Evolutionary conservation across 2,329 filamentous ascomycete species (phyloP), one percentile per base, ranked within the genome.

Genomic region (Colletotrichum zoysiae): DNA sequence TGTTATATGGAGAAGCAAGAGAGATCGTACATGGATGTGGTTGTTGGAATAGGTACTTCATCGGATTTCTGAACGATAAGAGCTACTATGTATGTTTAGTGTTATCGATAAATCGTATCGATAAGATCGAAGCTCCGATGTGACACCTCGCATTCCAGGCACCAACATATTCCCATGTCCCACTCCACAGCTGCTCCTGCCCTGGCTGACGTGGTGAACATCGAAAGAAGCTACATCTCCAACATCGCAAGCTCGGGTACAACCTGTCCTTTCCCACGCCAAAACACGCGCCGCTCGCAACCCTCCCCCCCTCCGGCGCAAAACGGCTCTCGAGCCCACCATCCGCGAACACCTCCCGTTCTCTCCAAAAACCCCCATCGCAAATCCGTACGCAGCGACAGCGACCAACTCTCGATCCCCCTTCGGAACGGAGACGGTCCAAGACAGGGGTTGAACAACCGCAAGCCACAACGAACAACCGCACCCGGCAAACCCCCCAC

Each of bases 161-260:
- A 65, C 1, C 1, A 11, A 38, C 1, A 18, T 42, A 14, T 58
- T 23, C 40, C 20, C 50, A 60, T 33, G 67, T 56, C 50, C 61
- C 62, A 66, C 62, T 56, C 11, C 35, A n/a, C 58, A 70, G 51
- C 65, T 71, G 51, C 65, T 71, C 51, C 57, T 26, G 61, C 51
- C 65, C 69, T 68, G 65, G 53, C 62, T 66, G 67, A 68, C 65
- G 65, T 71, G 65, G 65, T 71, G 65, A 63, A 46, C 51, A 55
- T 64, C 60, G 65, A 70, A 72, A 72, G 70, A 72, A 72, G 65
- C 65, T 72, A 72, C 70, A 48, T 72, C 65, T 72, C 70, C 70
- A 72, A 70, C 55, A 67, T 51, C 56, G 33, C 53, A 48, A 69
- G 63, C 64, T 58, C 55, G 56, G 61, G 61, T 66, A 51, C 66